Base-by-base conservation (phyloP, 345 rosid species). In the Arabis hirsuta region DNA sequence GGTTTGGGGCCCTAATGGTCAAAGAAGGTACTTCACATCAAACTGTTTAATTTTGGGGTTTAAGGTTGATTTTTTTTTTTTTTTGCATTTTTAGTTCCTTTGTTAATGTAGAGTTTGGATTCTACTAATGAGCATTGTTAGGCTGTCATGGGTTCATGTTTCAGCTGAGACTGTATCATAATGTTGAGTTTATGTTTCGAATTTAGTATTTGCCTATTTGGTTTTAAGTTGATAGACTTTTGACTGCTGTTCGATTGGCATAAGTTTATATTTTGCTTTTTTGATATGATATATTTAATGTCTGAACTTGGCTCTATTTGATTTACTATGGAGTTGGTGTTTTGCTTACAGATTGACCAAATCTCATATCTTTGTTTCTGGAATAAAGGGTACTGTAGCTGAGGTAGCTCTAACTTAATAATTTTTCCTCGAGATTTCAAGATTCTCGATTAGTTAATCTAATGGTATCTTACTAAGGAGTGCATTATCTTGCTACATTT, bases 1-100 rank as follows among this genome's bases (percentile, higher is more conserved):
- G 93, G 98, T 93, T 83, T 93, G 96, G 98, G 98, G 98, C 1
- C 94, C 90, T 53, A 91, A 93, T 82, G 97, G 97, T 74, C 98
- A 93, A 67, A 69, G 94, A 77, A 86, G 97, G 97, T 90, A 64
- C 22, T 45, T 58, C 45, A 3, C 36, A 42, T 41, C 48, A 24
- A 7, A 7, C 64, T 34, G 7, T 34, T 9, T 34, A 34, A 6
- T 22, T 34, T 34, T 6, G 38, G 7, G 38, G 6, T 34, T 34
- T 34, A 34, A 32, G 8, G 38, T 6, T 34, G 8, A 34, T 6
- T 34, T 34, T 34, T 6, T 6, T 34, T 34, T 34, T 6, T 0
- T 34, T 7, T 34, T 22, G 24, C 7, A 34, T 34, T 34, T 34
- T 7, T 34, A 34, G 38, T 34, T 34, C 38, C 38, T 34, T 34